A percentile compares a stretch with the other conserved stretches of the same genome.
phyloP scores from a whole-genome alignment of 495 filamentous ascomycete genomes.

The Aeminium ludgeri region DNA sequence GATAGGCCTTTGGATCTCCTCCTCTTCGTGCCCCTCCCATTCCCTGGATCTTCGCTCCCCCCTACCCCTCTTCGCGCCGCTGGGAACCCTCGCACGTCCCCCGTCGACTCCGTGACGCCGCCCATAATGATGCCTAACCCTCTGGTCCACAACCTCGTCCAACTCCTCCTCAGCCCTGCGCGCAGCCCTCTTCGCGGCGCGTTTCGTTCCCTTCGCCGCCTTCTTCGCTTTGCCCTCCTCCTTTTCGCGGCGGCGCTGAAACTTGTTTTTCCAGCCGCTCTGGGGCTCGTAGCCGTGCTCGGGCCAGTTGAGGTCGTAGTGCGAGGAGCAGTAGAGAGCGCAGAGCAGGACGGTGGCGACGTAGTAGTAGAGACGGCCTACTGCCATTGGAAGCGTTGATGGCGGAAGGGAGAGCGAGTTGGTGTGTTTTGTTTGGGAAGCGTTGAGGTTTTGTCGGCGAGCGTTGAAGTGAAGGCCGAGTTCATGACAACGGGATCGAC shows the following conservation, averaged over 20 bases:
- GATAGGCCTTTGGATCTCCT: neutral
- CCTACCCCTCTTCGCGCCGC: neutral
- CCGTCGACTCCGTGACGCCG: too few species aligned
- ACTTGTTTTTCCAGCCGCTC: slow-evolving; percentile 5
- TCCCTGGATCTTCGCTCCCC: neutral
- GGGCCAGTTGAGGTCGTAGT: slow-evolving; percentile 12
- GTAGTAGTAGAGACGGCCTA: slow-evolving; percentile 14
- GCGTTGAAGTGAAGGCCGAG: neutral
- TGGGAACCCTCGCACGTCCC: too few species aligned
- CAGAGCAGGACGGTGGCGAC: slow-evolving; percentile 1
- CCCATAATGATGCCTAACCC: too few species aligned
- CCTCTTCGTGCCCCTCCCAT: neutral
- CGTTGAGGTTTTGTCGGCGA: neutral
- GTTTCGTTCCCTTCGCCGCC: too few species aligned
- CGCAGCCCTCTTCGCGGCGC: neutral
- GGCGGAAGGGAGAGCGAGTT: neutral
- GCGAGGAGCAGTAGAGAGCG: slow-evolving; percentile 6
- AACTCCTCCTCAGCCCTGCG: neutral
- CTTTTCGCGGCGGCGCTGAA: neutral
- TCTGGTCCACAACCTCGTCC: too few species aligned
- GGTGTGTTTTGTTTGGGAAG: neutral
- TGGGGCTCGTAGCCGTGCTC: slow-evolving; percentile 6
- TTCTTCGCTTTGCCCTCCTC: slow-evolving; percentile 1
- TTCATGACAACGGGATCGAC: neutral
- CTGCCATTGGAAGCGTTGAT: slow-evolving; percentile 2